Evolutionary conservation across 352 stramenopile genomes (phyloP).

Genomic region (Chrysophaeum taylorii): DNA sequence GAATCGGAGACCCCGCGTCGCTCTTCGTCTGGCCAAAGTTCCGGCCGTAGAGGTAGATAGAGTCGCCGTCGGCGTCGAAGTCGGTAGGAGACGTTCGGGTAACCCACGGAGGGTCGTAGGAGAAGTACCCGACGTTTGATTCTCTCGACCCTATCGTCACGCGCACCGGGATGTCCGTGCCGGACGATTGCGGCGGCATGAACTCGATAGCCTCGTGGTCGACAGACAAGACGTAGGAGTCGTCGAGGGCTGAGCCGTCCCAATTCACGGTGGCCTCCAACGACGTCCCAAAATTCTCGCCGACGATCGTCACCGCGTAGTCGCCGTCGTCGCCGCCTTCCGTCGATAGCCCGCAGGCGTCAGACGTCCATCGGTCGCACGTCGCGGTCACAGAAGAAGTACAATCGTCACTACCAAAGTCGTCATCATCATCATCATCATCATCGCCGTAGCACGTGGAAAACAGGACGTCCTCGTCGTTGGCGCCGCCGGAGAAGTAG

Average conservation of each 20-base stretch:
- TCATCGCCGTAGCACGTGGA: no score
- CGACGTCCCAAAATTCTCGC: conserved; percentile 42
- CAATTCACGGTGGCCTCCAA: neutral
- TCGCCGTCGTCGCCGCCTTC: no score
- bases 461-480: neutral
- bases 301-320: conserved; percentile 39
- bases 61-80: conserved; percentile 40
- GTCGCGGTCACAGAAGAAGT: no score
- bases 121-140: conserved; percentile 36
- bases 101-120: conserved; percentile 48
- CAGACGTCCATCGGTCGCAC: neutral
- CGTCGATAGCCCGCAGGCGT: conserved; percentile 16
- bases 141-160: no score
- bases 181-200: no score
- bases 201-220: conserved; percentile 46
- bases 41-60: no score
- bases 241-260: conserved; percentile 36
- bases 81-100: conserved; percentile 29
- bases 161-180: conserved; percentile 38
- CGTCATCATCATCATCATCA: no score
- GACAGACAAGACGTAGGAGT: conserved; percentile 36
- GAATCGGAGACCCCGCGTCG: no score
- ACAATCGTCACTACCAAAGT: no score
- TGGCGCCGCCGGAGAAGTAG: neutral
- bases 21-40: no score